Evolutionary conservation across 2,329 filamentous ascomycete species (phyloP).

Genomic region (Podosphaera xanthii): DNA sequence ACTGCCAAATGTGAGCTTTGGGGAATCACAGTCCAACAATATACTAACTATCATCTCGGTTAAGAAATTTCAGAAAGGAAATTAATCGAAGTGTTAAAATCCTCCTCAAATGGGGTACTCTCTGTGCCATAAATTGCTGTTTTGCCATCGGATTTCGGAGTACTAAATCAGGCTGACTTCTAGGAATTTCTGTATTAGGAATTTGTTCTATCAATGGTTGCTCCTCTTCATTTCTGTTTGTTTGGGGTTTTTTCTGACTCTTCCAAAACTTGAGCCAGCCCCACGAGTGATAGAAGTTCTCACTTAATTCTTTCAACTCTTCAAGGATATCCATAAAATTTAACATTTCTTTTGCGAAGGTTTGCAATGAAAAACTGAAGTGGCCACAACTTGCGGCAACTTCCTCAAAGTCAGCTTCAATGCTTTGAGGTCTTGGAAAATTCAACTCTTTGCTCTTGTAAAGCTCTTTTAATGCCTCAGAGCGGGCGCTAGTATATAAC

Average conservation of each 20-base stretch:
- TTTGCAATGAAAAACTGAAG: slow-evolving; percentile 77
- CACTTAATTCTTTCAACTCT: slow-evolving; percentile 52
- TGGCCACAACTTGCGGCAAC: slow-evolving; percentile 94
- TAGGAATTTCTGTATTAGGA: slow-evolving; percentile 8
- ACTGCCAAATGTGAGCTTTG: slow-evolving; percentile 17
- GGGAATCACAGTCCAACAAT: background rate
- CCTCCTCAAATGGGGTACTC: slow-evolving; percentile 2
- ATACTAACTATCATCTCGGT: slow-evolving; percentile 36
- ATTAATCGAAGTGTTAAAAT: slow-evolving; percentile 23
- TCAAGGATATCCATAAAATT: slow-evolving; percentile 66
- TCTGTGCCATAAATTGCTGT: slow-evolving; percentile 3
- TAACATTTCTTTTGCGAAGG: slow-evolving; percentile 77
- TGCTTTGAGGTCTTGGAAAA: slow-evolving; percentile 42
- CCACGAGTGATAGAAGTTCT: slow-evolving; percentile 46
- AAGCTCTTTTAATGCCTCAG: slow-evolving; percentile 51
- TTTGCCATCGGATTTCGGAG: slow-evolving; percentile 6
- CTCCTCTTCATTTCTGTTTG: slow-evolving; percentile 9
- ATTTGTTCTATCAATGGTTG: slow-evolving; percentile 12
- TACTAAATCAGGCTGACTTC: slow-evolving; percentile 9
- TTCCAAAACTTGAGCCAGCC: slow-evolving; percentile 69
- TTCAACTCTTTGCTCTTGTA: slow-evolving; percentile 61
- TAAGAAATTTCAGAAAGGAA: slow-evolving; percentile 29
- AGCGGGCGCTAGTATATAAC: slow-evolving; percentile 55
- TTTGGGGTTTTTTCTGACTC: slow-evolving; percentile 13
- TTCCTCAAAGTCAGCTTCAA: slow-evolving; percentile 87